phyloP scores from a whole-genome alignment of 164 flowering plant genomes.

The Houttuynia cordata region DNA sequence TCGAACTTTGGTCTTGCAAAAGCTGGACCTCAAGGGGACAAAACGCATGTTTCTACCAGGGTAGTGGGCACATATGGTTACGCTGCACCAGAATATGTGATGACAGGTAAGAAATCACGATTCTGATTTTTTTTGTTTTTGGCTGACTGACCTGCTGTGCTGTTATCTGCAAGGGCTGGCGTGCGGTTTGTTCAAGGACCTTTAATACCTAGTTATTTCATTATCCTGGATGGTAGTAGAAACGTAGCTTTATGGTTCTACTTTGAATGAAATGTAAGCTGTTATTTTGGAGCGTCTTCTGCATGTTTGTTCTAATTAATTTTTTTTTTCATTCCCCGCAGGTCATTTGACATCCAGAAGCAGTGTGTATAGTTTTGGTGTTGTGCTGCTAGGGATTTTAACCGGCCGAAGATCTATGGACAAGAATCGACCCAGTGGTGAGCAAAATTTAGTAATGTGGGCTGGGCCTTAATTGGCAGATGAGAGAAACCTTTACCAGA shows the following conservation, averaged over 20 bases:
- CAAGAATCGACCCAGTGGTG: constrained; percentile 77
- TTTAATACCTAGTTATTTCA: too few species aligned
- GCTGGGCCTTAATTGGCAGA: constrained; percentile 65
- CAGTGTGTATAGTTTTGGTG: constrained; percentile 91
- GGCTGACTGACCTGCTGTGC: neutral
- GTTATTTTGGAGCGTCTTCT: neutral
- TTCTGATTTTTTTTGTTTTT: neutral
- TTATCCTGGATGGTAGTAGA: too few species aligned
- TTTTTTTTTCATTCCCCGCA: constrained; percentile 15
- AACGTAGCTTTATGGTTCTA: too few species aligned
- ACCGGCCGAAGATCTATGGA: constrained; percentile 96
- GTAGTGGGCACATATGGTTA: constrained; percentile 97
- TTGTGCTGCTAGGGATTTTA: constrained; percentile 81
- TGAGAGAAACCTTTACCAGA: constrained; percentile 57
- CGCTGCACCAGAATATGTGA: constrained; percentile 98
- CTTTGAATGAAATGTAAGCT: neutral
- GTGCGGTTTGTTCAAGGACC: neutral
- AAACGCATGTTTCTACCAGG: constrained; percentile 94
- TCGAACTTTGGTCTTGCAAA: constrained; percentile 97
- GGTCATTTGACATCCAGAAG: constrained; percentile 95
- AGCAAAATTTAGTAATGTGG: constrained; percentile 88
- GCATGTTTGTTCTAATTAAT: neutral
- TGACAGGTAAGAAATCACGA: constrained; percentile 57
- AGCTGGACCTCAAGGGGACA: constrained; percentile 94
- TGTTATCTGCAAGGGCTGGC: neutral